Percentiles rank a stretch among this genome's conserved stretches.
Evolutionary conservation across 352 stramenopile species (phyloP).

Genomic region (Phytopythium montanum): DNA sequence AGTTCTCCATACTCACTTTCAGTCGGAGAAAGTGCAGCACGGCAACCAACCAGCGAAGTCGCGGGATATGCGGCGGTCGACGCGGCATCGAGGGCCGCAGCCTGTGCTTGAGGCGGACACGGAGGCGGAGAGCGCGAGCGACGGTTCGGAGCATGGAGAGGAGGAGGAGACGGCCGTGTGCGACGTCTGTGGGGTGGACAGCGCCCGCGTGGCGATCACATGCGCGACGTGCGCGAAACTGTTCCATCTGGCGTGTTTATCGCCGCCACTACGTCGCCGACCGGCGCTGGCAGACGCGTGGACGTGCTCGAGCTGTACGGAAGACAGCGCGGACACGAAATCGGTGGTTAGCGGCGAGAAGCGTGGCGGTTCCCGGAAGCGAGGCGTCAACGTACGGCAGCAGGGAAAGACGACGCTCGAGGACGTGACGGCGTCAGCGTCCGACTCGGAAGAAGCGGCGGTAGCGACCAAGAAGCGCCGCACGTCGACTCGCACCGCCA

Average conservation of each 20-base stretch:
- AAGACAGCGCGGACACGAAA: background rate
- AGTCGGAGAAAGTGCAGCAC: background rate
- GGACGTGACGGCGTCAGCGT: background rate
- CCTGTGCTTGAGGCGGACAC: background rate
- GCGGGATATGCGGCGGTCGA: background rate
- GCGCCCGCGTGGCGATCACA: slow-evolving; percentile 37
- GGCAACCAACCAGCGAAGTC: background rate
- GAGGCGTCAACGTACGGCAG: background rate
- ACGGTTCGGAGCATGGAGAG: slow-evolving; percentile 8
- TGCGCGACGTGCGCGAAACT: slow-evolving; percentile 34
- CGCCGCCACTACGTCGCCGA: slow-evolving; percentile 42
- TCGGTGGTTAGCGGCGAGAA: too few relatives aligned
- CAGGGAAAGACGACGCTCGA: background rate
- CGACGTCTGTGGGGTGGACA: slow-evolving; percentile 29
- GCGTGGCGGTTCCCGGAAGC: background rate
- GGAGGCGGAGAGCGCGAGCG: background rate
- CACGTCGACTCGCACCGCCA: background rate
- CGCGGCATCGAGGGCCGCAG: background rate
- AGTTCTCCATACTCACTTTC: background rate
- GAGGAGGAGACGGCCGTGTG: slow-evolving; percentile 19
- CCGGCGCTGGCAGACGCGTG: slow-evolving; percentile 32
- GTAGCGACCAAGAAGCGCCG: background rate
- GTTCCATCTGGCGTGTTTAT: slow-evolving; percentile 60
- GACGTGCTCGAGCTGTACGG: slow-evolving; percentile 35
- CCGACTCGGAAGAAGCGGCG: background rate